Conservation (phyloP, 2,329 filamentous ascomycete species). For the Pseudocercospora macadamiae region DNA sequence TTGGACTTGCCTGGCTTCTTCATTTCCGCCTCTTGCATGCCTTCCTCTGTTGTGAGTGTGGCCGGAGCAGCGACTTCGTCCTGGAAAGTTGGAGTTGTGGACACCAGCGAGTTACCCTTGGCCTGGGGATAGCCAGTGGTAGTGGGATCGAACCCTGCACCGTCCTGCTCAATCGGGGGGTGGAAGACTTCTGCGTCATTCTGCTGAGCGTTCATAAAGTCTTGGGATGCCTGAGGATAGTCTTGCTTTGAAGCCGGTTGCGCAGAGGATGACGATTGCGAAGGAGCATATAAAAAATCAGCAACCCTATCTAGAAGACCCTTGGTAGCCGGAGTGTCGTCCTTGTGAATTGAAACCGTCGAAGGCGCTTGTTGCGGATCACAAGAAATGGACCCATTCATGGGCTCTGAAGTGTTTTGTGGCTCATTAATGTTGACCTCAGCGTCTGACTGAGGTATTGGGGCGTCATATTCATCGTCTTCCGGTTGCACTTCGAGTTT, state of each 20-base stretch:
- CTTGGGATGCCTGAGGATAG: background rate
- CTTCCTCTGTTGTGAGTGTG: background rate
- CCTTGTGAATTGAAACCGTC: too few relatives aligned
- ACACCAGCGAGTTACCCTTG: too few relatives aligned
- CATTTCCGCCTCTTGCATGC: conserved; percentile 1
- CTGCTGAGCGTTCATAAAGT: background rate
- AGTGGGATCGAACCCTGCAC: background rate
- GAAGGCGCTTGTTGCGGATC: too few relatives aligned
- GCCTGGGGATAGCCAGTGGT: background rate
- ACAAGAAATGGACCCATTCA: too few relatives aligned
- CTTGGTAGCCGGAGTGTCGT: background rate
- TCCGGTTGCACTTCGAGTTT: too few relatives aligned
- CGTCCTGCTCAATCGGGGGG: background rate
- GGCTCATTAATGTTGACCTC: too few relatives aligned
- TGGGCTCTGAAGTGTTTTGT: too few relatives aligned
- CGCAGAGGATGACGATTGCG: background rate
- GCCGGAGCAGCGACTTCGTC: background rate
- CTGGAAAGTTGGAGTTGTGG: too few relatives aligned
- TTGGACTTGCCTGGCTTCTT: conserved; percentile 17
- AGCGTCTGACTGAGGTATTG: too few relatives aligned
- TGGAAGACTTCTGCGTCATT: background rate
- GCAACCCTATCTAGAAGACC: background rate
- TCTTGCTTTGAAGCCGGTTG: background rate
- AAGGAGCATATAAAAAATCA: background rate
- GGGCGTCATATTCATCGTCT: too few relatives aligned